Evolutionary conservation across 495 filamentous ascomycete genomes (phyloP), one percentile per base, ranked within the genome.

Genomic region (Daldinia grandis): DNA sequence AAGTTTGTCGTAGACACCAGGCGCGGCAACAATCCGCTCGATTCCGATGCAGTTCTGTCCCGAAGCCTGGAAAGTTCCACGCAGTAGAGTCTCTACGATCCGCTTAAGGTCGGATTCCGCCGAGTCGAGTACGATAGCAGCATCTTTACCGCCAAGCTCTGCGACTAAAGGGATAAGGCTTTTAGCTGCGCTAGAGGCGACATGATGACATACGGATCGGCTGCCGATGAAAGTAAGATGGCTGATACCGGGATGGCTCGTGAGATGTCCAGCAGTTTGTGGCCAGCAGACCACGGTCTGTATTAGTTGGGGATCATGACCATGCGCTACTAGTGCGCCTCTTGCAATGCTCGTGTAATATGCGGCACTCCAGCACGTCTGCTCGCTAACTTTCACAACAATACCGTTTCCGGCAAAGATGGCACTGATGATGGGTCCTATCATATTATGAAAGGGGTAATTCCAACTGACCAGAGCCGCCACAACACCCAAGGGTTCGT

Each of bases 141-240:
- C 92, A 78, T 99, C 95, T 79, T 99, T 99, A 53, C 95, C 95
- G 62, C 95, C 95, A 3, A 98, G 87, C 78, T 99, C 95, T 28
- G 97, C 88, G 56, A 90, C 88, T 1, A 97, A 86, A 0, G 96
- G 95, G 3, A 86, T 97, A 1, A 99, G 86, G 19, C 86, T 81
- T 76, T 92, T 93, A 30, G 96, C 92, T 24, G 95, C 93, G 1
- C 91, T 92, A 58, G 87, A 87, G 72, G 92, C 93, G 62, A 99
- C 95, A 65, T 92, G 86, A 79, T 96, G 92, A 38, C 94, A 95
- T 30, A 98, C 90, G 3, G 91, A 89, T 5, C 90, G 87, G 19
- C 92, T 95, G 60, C 95, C 95, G 78, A 99, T 99, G 82, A 99
- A 99, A n/a, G 95, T 98, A 61, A 99, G 82, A 75, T 99, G 96